Conservation (phyloP, 176 grass and related monocot species). For the Lolium perenne region DNA sequence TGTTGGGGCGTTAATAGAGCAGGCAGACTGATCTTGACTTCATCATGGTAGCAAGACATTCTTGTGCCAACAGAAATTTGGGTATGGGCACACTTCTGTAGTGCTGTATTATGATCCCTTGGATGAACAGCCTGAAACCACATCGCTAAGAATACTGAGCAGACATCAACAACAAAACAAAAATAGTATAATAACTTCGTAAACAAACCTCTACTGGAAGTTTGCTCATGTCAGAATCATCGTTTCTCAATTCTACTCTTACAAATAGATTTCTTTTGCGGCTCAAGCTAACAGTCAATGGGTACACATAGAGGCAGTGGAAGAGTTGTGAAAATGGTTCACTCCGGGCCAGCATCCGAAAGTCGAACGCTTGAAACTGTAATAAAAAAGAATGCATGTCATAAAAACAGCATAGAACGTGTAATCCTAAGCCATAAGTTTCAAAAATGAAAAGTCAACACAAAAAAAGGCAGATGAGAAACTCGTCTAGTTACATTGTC, state of each 20-base stretch:
- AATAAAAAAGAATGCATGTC: slow-evolving; percentile 46
- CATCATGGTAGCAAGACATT: slow-evolving; percentile 93
- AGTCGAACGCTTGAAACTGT: slow-evolving; percentile 93
- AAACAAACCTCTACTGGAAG: slow-evolving; percentile 84
- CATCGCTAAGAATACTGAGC: slow-evolving; percentile 48
- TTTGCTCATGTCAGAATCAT: slow-evolving; percentile 88
- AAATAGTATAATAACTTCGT: slow-evolving; percentile 30
- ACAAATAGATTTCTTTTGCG: slow-evolving; percentile 98
- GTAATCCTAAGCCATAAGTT: slow-evolving; percentile 14
- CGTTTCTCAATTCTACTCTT: slow-evolving; percentile 87
- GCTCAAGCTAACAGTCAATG: slow-evolving; percentile 87
- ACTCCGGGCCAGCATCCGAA: slow-evolving; percentile 79
- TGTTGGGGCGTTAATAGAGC: slow-evolving; percentile 90
- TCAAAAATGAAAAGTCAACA: background rate
- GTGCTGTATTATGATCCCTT: slow-evolving; percentile 63
- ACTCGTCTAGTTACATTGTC: slow-evolving; percentile 68
- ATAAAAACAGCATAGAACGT: slow-evolving; percentile 13
- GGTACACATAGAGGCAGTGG: slow-evolving; percentile 93
- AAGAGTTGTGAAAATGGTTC: slow-evolving; percentile 95
- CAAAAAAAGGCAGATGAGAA: slow-evolving; percentile 37
- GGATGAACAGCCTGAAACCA: slow-evolving; percentile 82
- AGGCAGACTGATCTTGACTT: slow-evolving; percentile 93
- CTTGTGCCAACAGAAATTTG: slow-evolving; percentile 87
- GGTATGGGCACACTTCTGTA: slow-evolving; percentile 90
- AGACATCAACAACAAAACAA: slow-evolving; percentile 25